A percentile compares a stretch with the other conserved stretches of the same genome.
These are phyloP conservation scores for Talaromyces sp. DNA, from an alignment of 2,329 filamentous ascomycete genomes.

Conservation along the genomic window DNA sequence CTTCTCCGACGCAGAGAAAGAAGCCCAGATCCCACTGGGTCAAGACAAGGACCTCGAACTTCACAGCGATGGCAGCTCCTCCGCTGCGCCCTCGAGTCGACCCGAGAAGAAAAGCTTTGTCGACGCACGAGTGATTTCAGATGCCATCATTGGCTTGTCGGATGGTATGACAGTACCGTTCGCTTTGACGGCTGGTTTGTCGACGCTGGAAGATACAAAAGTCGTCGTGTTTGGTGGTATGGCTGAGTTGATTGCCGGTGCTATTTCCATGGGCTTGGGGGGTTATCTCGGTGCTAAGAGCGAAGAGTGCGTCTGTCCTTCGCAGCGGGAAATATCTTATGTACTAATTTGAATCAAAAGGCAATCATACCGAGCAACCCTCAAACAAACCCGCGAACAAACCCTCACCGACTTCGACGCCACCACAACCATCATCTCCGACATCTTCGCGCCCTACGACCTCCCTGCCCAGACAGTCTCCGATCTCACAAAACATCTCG, in stretches of 20 bases:
- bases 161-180: constrained; percentile 79
- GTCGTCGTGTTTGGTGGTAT: constrained; percentile 69
- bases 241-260: constrained; percentile 71
- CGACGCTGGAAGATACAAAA: constrained; percentile 58
- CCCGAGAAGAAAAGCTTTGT: constrained; percentile 23
- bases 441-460: constrained; percentile 41
- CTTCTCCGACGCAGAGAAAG: constrained; percentile 17
- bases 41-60: constrained; percentile 7
- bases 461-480: constrained; percentile 34
- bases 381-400: constrained; percentile 35
- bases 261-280: constrained; percentile 74
- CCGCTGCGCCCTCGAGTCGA: not conserved
- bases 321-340: too few relatives aligned
- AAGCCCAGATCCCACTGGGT: constrained; percentile 12
- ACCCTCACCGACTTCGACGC: constrained; percentile 31
- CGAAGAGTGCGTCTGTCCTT: constrained; percentile 32
- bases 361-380: constrained; percentile 38
- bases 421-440: constrained; percentile 31
- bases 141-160: constrained; percentile 72
- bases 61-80: not conserved
- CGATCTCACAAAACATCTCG: constrained; percentile 36
- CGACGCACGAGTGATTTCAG: constrained; percentile 43
- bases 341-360: too few relatives aligned
- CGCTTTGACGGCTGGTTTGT: constrained; percentile 69
- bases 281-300: constrained; percentile 64